Evolutionary conservation across 352 stramenopile genomes (phyloP).

Genomic region (Pythium plurisporium): DNA sequence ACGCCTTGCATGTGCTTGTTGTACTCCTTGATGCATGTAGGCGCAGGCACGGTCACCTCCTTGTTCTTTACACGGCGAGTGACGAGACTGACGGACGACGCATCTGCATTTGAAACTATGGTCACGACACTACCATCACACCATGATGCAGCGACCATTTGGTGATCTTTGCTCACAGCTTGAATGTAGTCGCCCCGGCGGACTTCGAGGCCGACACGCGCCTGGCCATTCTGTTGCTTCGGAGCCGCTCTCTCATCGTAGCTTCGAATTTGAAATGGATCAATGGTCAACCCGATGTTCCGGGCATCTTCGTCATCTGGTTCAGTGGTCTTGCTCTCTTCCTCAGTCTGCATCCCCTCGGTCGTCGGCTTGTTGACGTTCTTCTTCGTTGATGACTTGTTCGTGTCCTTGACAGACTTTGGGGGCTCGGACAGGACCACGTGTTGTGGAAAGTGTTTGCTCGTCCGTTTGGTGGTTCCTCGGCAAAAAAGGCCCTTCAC

Average conservation of each 20-base stretch:
- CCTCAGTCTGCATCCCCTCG: not conserved
- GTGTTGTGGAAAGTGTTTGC: slow-evolving; percentile 24
- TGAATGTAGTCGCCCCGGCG: slow-evolving; percentile 2
- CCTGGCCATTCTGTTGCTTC: slow-evolving; percentile 4
- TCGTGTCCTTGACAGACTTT: not conserved
- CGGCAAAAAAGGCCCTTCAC: slow-evolving; percentile 21
- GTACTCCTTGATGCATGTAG: slow-evolving; percentile 17
- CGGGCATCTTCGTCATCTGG: not conserved
- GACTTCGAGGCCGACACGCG: not conserved
- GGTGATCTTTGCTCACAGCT: slow-evolving; percentile 9
- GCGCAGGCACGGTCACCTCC: not conserved
- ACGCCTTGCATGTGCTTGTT: slow-evolving; percentile 35
- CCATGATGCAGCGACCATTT: slow-evolving; percentile 28
- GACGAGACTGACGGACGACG: slow-evolving; percentile 7
- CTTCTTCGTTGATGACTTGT: slow-evolving; percentile 20
- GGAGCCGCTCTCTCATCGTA: not conserved
- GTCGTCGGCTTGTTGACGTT: not conserved
- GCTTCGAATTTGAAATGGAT: slow-evolving; percentile 2
- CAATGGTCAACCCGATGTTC: not conserved
- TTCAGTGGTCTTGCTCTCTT: slow-evolving; percentile 3
- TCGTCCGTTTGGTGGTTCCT: slow-evolving; percentile 17
- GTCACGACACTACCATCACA: slow-evolving; percentile 23
- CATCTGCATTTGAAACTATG: slow-evolving; percentile 26
- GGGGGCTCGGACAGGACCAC: slow-evolving; percentile 3
- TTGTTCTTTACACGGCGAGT: slow-evolving; percentile 6